Conservation (phyloP, 2,329 filamentous ascomycete genomes). For the Penicillium occitanis region DNA sequence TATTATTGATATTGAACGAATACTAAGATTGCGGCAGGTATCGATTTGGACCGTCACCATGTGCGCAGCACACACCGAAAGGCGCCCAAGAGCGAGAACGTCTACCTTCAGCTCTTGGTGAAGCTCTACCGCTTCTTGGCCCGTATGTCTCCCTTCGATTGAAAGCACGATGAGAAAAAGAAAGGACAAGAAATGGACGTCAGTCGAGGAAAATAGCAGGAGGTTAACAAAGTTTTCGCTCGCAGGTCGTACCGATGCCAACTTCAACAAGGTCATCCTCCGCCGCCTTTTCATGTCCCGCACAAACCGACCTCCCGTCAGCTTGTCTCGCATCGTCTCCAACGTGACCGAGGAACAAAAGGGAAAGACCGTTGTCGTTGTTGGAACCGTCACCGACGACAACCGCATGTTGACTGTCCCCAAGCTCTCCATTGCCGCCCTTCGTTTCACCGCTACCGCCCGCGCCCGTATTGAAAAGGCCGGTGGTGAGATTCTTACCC, state of each 20-base stretch:
- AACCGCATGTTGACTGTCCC: constrained; percentile 87
- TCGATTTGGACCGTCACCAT: constrained; percentile 62
- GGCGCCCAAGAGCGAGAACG: constrained; percentile 97
- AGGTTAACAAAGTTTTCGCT: constrained; percentile 10
- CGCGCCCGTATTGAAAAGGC: constrained; percentile 90
- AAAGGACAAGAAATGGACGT: neutral
- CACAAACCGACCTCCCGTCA: constrained; percentile 95
- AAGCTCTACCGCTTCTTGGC: constrained; percentile 98
- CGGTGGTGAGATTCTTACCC: constrained; percentile 90
- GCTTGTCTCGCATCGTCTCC: constrained; percentile 81
- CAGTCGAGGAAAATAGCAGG: neutral
- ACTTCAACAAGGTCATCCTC: constrained; percentile 99
- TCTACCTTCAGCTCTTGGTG: constrained; percentile 94
- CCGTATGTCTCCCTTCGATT: constrained; percentile 56
- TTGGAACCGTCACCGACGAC: constrained; percentile 97
- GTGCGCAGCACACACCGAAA: constrained; percentile 74
- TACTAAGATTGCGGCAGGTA: constrained; percentile 40
- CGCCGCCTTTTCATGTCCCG: constrained; percentile 97
- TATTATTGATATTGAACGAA: constrained; percentile 1
- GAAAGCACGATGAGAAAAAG: neutral
- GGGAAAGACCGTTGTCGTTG: constrained; percentile 82
- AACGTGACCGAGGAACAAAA: constrained; percentile 60
- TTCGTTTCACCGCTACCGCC: constrained; percentile 95
- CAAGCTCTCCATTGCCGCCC: constrained; percentile 89
- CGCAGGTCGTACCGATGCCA: constrained; percentile 86